Evolutionary conservation across 83 land plant species (phyloP), one percentile per base, ranked within the genome.

Genomic region (Isoetes engelmannii): DNA sequence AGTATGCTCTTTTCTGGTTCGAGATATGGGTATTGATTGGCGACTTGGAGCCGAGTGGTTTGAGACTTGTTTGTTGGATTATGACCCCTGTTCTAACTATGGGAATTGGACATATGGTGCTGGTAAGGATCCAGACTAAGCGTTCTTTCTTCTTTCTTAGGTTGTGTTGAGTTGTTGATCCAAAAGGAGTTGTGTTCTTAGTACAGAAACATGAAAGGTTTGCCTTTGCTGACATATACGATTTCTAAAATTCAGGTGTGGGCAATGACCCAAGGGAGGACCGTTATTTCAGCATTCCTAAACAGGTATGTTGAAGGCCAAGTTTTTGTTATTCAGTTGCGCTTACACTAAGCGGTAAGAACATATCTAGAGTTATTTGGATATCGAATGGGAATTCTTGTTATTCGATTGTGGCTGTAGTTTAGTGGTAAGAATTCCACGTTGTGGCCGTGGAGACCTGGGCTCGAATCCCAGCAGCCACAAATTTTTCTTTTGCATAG

Each of bases 101-200:
- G 99, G 99, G 28, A 95, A 95, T 72, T 95, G 99, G 99, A 95
- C 94, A 4, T 95, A 91, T 75, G 99, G 99, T 61, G 99, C 99
- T 74, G 99, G 99, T 89, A 70, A 70, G 37, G 2, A 28, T 28
- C 37, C 37, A 28, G 37, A 28, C 37, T 28, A 28, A 2, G 37
- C 37, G 1, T 28, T 28, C 37, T 0, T 28, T 28, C 37, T 0
- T 28, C 2, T 51, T 12, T 51, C 13, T 3, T 12, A 12, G 3
- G 13, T 12, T 51, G 3, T 51, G 17, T 51, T 12, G 17, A 0
- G 3, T 51, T 17, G 13, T 51, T 12, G 55, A 12, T 12, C 17
- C 13, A 12, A 12, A 51, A 51, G 17, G 15, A 51, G 17, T 12
- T 51, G 17, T 51, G 17, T 17, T 51, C 13, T 51, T 51, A 51